Conservation (phyloP, 495 filamentous ascomycete genomes). For the Diplogelasinospora grovesii region DNA sequence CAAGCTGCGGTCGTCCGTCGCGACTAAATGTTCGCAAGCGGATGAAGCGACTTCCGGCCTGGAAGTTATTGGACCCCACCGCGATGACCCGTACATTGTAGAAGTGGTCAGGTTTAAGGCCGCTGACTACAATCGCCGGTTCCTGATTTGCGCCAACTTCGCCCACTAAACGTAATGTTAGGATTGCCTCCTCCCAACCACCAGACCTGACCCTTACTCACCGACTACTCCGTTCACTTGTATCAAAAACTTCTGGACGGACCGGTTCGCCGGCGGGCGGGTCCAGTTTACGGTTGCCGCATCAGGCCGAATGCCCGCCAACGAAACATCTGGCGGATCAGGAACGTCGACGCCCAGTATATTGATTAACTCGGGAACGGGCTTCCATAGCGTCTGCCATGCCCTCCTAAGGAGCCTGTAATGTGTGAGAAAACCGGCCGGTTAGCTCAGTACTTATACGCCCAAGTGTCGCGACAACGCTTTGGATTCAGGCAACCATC, state of each 20-base stretch:
- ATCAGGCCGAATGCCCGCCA: slow-evolving; percentile 83
- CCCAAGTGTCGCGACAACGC: too few relatives aligned
- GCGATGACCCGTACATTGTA: slow-evolving; percentile 91
- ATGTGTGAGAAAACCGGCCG: too few relatives aligned
- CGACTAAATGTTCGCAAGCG: slow-evolving; percentile 61
- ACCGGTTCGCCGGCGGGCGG: slow-evolving; percentile 65
- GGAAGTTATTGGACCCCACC: slow-evolving; percentile 82
- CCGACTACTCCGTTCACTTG: slow-evolving; percentile 90
- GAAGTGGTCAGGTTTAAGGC: slow-evolving; percentile 75
- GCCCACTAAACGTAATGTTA: slow-evolving; percentile 54
- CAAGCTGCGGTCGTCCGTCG: slow-evolving; percentile 50
- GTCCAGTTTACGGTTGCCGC: slow-evolving; percentile 91
- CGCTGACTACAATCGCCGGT: slow-evolving; percentile 80
- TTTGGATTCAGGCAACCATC: too few relatives aligned
- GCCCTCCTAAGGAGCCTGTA: slow-evolving; percentile 72
- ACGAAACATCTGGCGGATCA: slow-evolving; percentile 77
- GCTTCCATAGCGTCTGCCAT: slow-evolving; percentile 79
- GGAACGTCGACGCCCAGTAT: slow-evolving; percentile 92
- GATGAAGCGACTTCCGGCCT: slow-evolving; percentile 78
- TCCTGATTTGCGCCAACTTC: slow-evolving; percentile 74
- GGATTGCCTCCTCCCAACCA: slow-evolving; percentile 6
- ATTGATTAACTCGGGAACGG: slow-evolving; percentile 81
- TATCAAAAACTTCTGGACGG: slow-evolving; percentile 80
- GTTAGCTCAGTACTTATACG: slow-evolving; percentile 15
- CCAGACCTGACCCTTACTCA: slow-evolving; percentile 47